Evolutionary conservation across 1,284 basidiomycete species (phyloP).

Genomic region (Stygiomarasmius scandens): DNA sequence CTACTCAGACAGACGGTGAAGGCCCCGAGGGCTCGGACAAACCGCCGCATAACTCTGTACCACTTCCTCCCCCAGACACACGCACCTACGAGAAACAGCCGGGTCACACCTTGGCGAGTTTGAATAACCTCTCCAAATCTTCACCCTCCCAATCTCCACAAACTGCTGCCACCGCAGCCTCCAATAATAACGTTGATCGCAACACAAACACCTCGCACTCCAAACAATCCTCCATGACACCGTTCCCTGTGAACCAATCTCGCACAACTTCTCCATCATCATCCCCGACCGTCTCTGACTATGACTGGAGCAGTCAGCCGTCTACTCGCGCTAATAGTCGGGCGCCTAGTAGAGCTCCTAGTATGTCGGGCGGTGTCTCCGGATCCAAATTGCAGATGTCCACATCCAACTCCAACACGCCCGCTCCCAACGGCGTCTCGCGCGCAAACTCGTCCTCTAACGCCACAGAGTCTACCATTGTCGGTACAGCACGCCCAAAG

Average conservation of each 20-base stretch:
- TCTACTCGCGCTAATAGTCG: conserved; percentile 64
- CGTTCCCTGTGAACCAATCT: conserved; percentile 14
- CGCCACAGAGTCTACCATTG: conserved; percentile 29
- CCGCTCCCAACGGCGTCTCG: conserved; percentile 17
- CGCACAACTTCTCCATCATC: conserved; percentile 31
- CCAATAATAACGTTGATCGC: conserved; percentile 24
- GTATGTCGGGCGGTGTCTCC: conserved; percentile 52
- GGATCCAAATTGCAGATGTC: conserved; percentile 41
- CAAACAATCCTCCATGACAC: conserved; percentile 9
- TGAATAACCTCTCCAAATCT: conserved; percentile 44
- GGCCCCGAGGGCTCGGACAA: conserved; percentile 61
- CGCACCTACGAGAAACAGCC: conserved; percentile 56
- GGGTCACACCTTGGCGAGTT: conserved; percentile 51
- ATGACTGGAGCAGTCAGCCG: conserved; percentile 62
- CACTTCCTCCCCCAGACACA: conserved; percentile 59
- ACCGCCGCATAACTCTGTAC: conserved; percentile 49
- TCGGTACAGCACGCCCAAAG: conserved; percentile 31
- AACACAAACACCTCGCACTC: conserved; percentile 17
- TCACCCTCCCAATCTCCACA: conserved; percentile 19
- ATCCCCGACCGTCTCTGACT: conserved; percentile 30
- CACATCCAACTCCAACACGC: conserved; percentile 11
- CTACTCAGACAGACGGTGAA: conserved; percentile 58
- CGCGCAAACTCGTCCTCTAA: conserved; percentile 23
- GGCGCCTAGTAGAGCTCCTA: conserved; percentile 56
- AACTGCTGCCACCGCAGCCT: conserved; percentile 19